Evolutionary conservation across 2,329 filamentous ascomycete genomes (phyloP).

Genomic region (Kalaharituber pfeilii): DNA sequence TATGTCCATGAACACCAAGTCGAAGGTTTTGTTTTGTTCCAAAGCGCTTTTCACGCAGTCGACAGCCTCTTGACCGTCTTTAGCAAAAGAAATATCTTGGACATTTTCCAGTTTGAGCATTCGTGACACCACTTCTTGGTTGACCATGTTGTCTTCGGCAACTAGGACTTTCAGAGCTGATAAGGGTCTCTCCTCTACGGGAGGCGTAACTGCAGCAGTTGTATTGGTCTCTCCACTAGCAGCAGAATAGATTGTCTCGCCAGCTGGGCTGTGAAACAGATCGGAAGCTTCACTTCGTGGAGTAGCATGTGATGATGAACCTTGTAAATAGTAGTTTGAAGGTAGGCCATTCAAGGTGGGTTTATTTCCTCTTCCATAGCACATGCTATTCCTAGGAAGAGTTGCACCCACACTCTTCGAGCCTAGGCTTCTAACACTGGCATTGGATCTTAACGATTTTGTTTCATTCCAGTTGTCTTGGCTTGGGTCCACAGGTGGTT

Average conservation of each 20-base stretch:
- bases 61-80: slow-evolving; percentile 72
- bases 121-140: slow-evolving; percentile 44
- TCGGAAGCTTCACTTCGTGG: neutral
- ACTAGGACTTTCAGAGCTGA: slow-evolving; percentile 56
- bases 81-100: slow-evolving; percentile 63
- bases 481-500: no score
- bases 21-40: slow-evolving; percentile 53
- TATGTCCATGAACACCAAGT: slow-evolving; percentile 53
- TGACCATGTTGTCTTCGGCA: slow-evolving; percentile 58
- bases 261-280: neutral
- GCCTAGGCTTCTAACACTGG: neutral
- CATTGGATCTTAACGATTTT: no score
- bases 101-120: slow-evolving; percentile 39
- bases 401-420: neutral
- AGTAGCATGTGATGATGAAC: neutral
- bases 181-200: neutral
- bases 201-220: neutral
- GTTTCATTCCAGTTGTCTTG: no score
- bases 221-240: neutral
- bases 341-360: slow-evolving; percentile 68
- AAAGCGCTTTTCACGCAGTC: slow-evolving; percentile 72
- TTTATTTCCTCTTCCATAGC: slow-evolving; percentile 23
- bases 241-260: neutral
- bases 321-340: slow-evolving; percentile 55
- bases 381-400: slow-evolving; percentile 27